Conservation (phyloP, 2,329 filamentous ascomycete species). For the Trichophyton schoenleinii region DNA sequence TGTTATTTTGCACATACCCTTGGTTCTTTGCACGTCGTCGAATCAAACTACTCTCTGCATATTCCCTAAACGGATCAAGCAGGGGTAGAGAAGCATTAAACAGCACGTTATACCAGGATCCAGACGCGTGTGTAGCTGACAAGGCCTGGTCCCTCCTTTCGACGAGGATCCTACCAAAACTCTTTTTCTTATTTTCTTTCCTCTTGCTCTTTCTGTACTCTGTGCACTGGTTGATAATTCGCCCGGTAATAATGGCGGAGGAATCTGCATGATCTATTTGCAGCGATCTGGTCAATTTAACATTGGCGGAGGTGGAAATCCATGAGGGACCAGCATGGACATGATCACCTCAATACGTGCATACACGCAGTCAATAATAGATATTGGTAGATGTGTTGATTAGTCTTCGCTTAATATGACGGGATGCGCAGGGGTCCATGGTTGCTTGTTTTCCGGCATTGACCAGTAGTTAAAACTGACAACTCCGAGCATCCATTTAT, state of each 20-base stretch:
- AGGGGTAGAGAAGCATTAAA: conserved; percentile 1
- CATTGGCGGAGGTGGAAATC: no score
- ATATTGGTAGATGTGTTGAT: neutral
- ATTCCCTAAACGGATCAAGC: neutral
- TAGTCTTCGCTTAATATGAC: neutral
- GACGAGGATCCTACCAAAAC: neutral
- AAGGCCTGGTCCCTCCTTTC: neutral
- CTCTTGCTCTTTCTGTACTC: neutral
- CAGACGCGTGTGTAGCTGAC: neutral
- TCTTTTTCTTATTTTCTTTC: neutral
- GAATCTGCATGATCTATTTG: neutral
- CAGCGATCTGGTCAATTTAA: neutral
- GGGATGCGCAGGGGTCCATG: neutral
- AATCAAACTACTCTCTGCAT: conserved; percentile 4
- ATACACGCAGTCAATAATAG: neutral
- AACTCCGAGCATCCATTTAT: neutral
- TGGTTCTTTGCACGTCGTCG: neutral
- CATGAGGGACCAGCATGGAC: neutral
- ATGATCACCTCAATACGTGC: neutral
- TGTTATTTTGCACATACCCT: neutral
- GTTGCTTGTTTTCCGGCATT: conserved; percentile 1
- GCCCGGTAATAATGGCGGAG: neutral
- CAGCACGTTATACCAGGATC: conserved; percentile 1
- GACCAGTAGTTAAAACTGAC: neutral
- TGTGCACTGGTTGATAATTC: neutral